phyloP scores from a whole-genome alignment of 73 alveolate species.

The Symbiodinium natans region DNA sequence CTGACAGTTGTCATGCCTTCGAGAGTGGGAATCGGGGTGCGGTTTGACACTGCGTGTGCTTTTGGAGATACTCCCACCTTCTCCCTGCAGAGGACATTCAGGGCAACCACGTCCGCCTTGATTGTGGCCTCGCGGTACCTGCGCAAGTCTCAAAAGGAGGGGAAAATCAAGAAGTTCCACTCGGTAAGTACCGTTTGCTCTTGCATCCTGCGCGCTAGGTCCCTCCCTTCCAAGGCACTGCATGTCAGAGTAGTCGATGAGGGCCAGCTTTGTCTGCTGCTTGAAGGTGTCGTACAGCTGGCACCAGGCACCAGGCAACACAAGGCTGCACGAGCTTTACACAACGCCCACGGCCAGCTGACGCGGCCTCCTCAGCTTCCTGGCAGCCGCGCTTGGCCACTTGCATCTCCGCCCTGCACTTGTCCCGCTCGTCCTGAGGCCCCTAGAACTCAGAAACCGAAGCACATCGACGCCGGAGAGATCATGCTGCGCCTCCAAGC shows the following conservation, averaged over 20 bases:
- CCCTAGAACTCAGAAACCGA: background rate
- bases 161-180: background rate
- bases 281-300: conserved; percentile 63
- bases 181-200: background rate
- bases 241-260: conserved; percentile 64
- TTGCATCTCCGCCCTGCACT: background rate
- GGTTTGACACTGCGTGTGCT: too few relatives aligned
- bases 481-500: background rate
- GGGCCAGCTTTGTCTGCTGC: conserved; percentile 79
- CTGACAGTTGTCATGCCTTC: too few relatives aligned
- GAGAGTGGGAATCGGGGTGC: too few relatives aligned
- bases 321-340: background rate
- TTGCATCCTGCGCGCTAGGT: background rate
- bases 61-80: background rate
- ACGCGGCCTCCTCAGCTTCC: conserved; percentile 50
- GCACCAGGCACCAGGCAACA: too few relatives aligned
- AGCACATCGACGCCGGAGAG: background rate
- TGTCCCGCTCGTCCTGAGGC: conserved; percentile 69
- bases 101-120: conserved; percentile 25
- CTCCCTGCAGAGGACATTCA: conserved; percentile 56
- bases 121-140: conserved; percentile 85
- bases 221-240: conserved; percentile 19
- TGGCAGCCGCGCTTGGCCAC: conserved; percentile 21
- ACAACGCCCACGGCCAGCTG: background rate
- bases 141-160: background rate